Evolutionary conservation across 495 filamentous ascomycete genomes (phyloP), one percentile per base, ranked within the genome.

Genomic region (Aspergillus mulundensis): DNA sequence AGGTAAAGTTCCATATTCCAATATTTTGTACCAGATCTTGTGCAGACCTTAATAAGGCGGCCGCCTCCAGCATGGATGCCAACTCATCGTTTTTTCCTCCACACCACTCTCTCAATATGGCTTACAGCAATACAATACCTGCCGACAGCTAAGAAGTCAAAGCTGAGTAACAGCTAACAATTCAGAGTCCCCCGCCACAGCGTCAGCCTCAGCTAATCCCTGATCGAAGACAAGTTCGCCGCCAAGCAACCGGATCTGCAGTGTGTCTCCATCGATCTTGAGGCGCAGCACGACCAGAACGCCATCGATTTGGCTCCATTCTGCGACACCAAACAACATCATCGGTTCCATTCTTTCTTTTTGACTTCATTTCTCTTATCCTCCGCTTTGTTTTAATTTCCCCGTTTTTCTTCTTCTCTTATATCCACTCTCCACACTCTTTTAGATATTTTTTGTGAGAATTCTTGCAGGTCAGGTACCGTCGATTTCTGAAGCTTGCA

Each of bases 271-370:
- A 53, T 53, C 38, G 49, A 58, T 58, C 56, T 15, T 43, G 56
- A 57, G 56, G 56, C 56, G 56, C 56, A 58, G 55, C 55, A 57
- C 42, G 14, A 23, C 21, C 38, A 40, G 38, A 40, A 50, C 16
- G 15, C n/a, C 40, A 28, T 30, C 41, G 4, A 28, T 28, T 28
- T 28, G 25, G 25, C 25, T 39, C 38, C 16, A 43, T 32, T n/a
- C 32, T 32, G 38, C 38, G 39, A 42, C 50, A 43, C 2, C 47
- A 49, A 56, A n/a, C 16, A 41, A 48, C 45, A 46, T 24, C 44
- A 32, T 21, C 40, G 49, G 57, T 53, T 57, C 44, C 48, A 43
- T 49, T 66, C 52, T 63, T 62, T 49, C 65, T 53, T 63, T 62
- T 50, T 62, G 60, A 44, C 53, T 55, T 53, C 45, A n/a, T 54